phyloP scores from a whole-genome alignment of 495 filamentous ascomycete genomes.

The Tuber borchii region DNA sequence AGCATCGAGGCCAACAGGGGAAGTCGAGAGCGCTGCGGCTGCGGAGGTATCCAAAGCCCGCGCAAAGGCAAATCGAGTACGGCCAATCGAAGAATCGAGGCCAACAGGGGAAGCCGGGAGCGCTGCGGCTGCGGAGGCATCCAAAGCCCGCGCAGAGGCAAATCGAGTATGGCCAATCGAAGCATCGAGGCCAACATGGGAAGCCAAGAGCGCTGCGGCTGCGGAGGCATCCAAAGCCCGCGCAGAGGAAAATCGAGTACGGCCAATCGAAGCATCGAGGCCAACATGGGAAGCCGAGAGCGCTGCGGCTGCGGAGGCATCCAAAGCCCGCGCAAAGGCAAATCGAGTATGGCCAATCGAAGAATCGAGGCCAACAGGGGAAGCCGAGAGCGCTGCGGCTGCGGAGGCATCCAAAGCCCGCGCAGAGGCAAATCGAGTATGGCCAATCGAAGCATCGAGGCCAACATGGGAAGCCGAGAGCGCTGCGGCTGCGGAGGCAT shows the following conservation, averaged over 20 bases:
- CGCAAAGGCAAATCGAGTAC: no score
- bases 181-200: background rate
- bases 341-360: conserved; percentile 8
- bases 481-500: background rate
- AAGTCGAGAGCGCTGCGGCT: background rate
- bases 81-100: conserved; percentile 6
- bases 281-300: background rate
- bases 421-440: no score
- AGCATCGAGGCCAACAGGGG: background rate
- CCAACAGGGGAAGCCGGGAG: background rate
- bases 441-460: conserved; percentile 6
- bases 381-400: background rate
- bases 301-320: background rate
- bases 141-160: no score
- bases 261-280: conserved; percentile 6
- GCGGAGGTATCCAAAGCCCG: background rate
- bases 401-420: background rate
- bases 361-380: background rate
- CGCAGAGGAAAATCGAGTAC: no score
- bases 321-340: no score
- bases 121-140: background rate
- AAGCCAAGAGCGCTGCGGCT: background rate
- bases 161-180: conserved; percentile 8
- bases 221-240: background rate
- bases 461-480: background rate